These are phyloP conservation scores for Cyathus striatus DNA, from an alignment of 768 basidiomycete species.

Conservation along the genomic window DNA sequence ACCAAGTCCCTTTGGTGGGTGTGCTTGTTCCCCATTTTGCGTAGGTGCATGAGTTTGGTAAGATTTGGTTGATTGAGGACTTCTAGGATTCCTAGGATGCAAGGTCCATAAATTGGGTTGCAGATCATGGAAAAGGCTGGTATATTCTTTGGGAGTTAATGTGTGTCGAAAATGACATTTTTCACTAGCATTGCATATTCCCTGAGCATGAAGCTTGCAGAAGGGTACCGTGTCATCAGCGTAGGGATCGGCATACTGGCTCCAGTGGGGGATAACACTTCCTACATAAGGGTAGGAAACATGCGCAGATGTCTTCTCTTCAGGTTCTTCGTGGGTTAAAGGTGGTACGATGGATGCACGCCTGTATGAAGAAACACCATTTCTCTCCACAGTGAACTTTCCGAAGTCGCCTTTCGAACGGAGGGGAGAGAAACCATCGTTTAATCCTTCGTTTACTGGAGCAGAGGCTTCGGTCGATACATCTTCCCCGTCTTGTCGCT, in stretches of 20 bases:
- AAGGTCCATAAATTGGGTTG: conserved; percentile 28
- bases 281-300: conserved; percentile 13
- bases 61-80: no score
- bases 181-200: conserved; percentile 23
- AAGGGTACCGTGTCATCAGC: conserved; percentile 26
- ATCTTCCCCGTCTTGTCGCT: not conserved
- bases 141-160: conserved; percentile 32
- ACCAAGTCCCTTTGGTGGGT: not conserved
- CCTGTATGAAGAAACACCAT: not conserved
- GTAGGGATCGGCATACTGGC: conserved; percentile 35
- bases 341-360: not conserved
- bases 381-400: not conserved
- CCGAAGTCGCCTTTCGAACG: not conserved
- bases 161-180: conserved; percentile 34
- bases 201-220: conserved; percentile 35
- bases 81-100: conserved; percentile 1
- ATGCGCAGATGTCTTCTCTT: not conserved
- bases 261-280: conserved; percentile 29
- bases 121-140: conserved; percentile 29
- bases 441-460: no score
- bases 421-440: no score
- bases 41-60: no score
- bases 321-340: not conserved
- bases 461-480: no score
- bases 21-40: no score